Evolutionary conservation across 2,329 filamentous ascomycete genomes (phyloP), one percentile per base, ranked within the genome.

Genomic region (Westerdykella sp.): DNA sequence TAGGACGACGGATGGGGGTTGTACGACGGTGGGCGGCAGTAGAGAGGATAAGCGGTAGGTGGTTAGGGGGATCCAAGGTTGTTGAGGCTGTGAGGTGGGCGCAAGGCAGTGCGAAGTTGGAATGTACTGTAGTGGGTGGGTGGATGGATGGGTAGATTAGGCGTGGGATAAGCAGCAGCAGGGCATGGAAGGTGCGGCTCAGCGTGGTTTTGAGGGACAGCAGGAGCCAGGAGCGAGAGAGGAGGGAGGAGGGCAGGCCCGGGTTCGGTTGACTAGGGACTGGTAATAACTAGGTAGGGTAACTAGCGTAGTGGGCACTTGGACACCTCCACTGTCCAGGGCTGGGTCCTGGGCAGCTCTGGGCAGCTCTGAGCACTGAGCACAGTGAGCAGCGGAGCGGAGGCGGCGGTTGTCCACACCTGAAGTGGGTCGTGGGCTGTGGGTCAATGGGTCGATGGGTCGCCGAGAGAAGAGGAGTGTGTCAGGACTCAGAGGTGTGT

Each of bases 181-280:
- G 30, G 30, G 32, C n/a, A 14, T 14, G n/a, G n/a, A 7, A 18
- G 47, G 57, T 60, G 60, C 61, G 62, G 58, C 62, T 63, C 59
- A 54, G 59, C 55, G 57, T 62, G 59, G 59, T 64, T 65, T 63
- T 63, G 62, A 65, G 60, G 53, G 18, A 54, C 49, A 47, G 41
- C 38, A 38, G 39, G 34, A 30, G 39, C 4, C 18, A 21, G 18
- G 4, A 6, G 35, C 37, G 34, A 38, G 39, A 12, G 22, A 25
- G 38, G 37, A 14, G 34, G 42, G 39, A 37, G 30, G 22, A 32
- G 34, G 10, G 37, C 37, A 39, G 39, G 38, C 34, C 15, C 4
- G 21, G 38, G n/a, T n/a, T n/a, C n/a, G n/a, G n/a, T n/a, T n/a
- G n/a, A n/a, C n/a, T n/a, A n/a, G n/a, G n/a, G n/a, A n/a, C n/a